Base-by-base conservation (phyloP, 2,329 filamentous ascomycete species). In the Teratosphaeria nubilosa region DNA sequence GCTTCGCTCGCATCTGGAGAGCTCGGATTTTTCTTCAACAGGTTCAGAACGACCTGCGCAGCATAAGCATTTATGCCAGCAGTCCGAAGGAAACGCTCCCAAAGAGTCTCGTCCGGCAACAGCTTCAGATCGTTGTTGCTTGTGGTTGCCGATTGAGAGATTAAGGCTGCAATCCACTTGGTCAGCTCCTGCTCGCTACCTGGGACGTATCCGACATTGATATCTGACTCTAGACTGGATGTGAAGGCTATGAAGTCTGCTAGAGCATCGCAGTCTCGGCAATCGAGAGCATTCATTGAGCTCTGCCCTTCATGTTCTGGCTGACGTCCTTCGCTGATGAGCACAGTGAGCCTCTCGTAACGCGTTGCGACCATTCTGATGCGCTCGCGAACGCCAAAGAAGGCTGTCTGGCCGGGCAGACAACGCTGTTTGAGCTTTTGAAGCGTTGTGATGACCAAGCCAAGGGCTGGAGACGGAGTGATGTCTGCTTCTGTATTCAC, bases 361-460 rank as follows among this genome's bases (percentile, higher is more conserved):
- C 84, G 79, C 1, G 67, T 57, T 13, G 82, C 78, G 0, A 86
- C 74, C 7, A 69, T 72, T 3, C 73, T 68, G 10, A 92, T 74
- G 1, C 80, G 77, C 55, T 83, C 77, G 41, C 80, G 79, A 14
- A 90, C 58, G 11, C 75, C 14, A 75, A 73, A 2, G 59, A 74
- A 69, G 0, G 41, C 30, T 9, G 71, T 75, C 56, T 83, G 79
- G 0, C 86, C 85, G 0, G 89, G 88, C 0, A 91, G 76, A 2
- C 86, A 77, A 53, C 79, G 82, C 66, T 96, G 91, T 51, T 85
- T 86, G 27, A 87, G 78, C 63, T 86, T 84, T 60, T 91, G 82
- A 5, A 91, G 74, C 0, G 82, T 88, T 0, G 88, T 88, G 22
- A 88, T 68, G 0, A 95, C 71, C 2, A 95, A 74, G 0, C 88